Evolutionary conservation across 225 moss, liverwort and hornwort genomes (phyloP), one percentile per base, ranked within the genome.

Genomic region (Pseudoscleropodium purum): DNA sequence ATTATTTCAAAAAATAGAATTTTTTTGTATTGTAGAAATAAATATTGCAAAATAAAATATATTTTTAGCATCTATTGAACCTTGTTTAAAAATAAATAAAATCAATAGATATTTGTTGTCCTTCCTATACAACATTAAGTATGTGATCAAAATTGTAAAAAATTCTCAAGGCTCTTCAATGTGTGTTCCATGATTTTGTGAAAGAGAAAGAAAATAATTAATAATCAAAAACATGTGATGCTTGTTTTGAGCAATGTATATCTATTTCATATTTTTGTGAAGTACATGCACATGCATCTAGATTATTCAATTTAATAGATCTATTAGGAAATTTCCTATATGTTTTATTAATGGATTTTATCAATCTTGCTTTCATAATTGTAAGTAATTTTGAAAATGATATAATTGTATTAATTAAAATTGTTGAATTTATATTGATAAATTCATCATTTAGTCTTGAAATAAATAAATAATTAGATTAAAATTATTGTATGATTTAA

Each of bases 81-180:
- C 10, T 24, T 59, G 11, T 59, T 59, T 59, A 59, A 59, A 59
- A 59, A 59, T 10, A 59, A 59, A 24, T 24, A 23, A 59, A 60
- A 24, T 60, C 5, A 11, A 11, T 60, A 60, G 60, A 60, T 9
- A 60, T 23, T 5, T 24, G 5, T 24, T 54, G 9, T 23, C 9
- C 0, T 77, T 54, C 1, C 14, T 5, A 13, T 34, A 14, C 0
- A 2, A 2, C 54, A 60, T 60, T 41, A 27, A 18, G 1, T 29
- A 30, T 5, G 4, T 30, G 1, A 19, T 41, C 9, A 41, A 60
- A 43, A 31, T 30, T 62, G 0, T 2, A 31, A 31, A 2, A 62
- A 15, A 15, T 33, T 21, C 0, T 14, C 1, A 33, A 14, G 6
- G 6, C 15, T 20, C 4, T 29, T 81, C 4, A 31, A 82, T 31